These are phyloP conservation scores for Straminergon stramineum DNA, from an alignment of 225 moss, liverwort and hornwort species.

Conservation along the genomic window DNA sequence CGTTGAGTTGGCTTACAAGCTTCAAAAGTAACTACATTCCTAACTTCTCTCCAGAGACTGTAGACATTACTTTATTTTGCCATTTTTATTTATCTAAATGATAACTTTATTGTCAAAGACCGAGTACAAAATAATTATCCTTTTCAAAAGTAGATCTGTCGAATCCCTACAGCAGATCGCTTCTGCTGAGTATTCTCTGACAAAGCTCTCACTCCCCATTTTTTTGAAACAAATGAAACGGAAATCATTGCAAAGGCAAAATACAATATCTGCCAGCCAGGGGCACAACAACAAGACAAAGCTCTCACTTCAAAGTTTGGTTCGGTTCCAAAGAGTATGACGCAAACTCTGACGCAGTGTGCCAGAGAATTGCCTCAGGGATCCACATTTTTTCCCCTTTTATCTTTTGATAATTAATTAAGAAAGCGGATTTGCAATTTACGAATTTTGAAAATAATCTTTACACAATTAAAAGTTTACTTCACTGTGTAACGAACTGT, in stretches of 20 bases:
- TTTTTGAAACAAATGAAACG: too few species aligned
- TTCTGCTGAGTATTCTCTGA: neutral
- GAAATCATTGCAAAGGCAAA: too few species aligned
- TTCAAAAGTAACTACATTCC: slow-evolving; percentile 15
- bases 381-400: too few species aligned
- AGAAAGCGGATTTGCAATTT: neutral
- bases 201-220: neutral
- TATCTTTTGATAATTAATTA: neutral
- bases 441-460: neutral
- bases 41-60: neutral
- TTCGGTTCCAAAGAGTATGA: neutral
- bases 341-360: neutral
- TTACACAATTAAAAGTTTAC: neutral
- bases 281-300: neutral
- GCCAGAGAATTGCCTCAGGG: neutral
- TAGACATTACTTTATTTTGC: neutral
- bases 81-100: neutral
- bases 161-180: neutral
- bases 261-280: too few species aligned
- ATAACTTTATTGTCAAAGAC: neutral
- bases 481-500: neutral
- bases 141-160: neutral
- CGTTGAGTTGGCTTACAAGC: slow-evolving; percentile 23
- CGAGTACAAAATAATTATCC: neutral
- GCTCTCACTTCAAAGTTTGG: neutral